These are phyloP conservation scores for Euphrasia confusa DNA, from an alignment of 257 asterid genomes.

Conservation along the genomic window DNA sequence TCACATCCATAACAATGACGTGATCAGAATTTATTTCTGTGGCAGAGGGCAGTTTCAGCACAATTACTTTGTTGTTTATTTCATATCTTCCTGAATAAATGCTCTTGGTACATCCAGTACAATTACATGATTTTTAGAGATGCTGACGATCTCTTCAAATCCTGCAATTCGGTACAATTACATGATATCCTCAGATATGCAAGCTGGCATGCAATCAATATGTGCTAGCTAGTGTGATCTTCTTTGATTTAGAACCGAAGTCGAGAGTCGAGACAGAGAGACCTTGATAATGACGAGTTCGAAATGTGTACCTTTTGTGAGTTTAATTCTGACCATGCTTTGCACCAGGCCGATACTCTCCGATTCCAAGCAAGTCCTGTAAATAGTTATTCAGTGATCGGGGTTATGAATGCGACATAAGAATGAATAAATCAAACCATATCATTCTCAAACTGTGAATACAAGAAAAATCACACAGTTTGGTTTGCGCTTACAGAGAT, in stretches of 20 bases:
- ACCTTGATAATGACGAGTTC: background rate
- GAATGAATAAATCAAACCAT: background rate
- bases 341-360: conserved; percentile 78
- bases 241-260: background rate
- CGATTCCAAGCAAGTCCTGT: conserved; percentile 97
- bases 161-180: background rate
- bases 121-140: conserved; percentile 20
- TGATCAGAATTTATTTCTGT: background rate
- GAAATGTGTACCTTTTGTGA: conserved; percentile 13
- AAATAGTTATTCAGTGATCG: conserved; percentile 19
- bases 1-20: background rate
- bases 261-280: background rate
- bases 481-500: background rate
- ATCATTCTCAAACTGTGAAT: conserved; percentile 1
- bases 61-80: conserved; percentile 1
- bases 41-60: background rate
- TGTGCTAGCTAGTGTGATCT: conserved; percentile 20
- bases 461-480: background rate
- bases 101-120: conserved; percentile 22
- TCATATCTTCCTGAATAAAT: conserved; percentile 1
- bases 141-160: background rate
- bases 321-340: conserved; percentile 35
- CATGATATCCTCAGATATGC: background rate
- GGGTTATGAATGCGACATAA: conserved; percentile 16
- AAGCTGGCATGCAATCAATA: background rate